Evolutionary conservation across 108 stramenopile genomes (phyloP), one percentile per base, ranked within the genome.

Genomic region (Chaetoceros tenuissimus): DNA sequence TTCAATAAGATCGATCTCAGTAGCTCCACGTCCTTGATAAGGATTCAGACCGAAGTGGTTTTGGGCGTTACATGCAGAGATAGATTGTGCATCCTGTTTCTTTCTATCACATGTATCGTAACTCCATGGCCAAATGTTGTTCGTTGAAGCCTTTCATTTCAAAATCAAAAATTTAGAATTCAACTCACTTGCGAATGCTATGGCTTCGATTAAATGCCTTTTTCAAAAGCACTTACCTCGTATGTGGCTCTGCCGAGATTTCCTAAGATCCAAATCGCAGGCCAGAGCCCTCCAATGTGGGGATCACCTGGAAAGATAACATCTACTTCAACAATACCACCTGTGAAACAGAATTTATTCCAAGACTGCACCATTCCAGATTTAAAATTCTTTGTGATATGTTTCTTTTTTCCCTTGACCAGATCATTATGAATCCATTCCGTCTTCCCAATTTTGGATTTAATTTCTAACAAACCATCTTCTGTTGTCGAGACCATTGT

Each of bases 301-400:
- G 83, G 71, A 49, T 88, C 78, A 8, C 97, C 97, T 1, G 97
- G 97, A n/a, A 98, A 66, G 21, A 85, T 77, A 3, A 92, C 83
- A 63, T 84, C 80, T 28, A 96, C 84, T 69, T 96, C 95, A 19
- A 98, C 59, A 28, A 96, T 89, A 8, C 97, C 97, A 34, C 97
- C 97, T 10, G 94, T 94, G 61, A 96, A 98, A 63, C 97, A 98
- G 66, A 98, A 96, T 70, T 98, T 98, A 69, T 98, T 76, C 97
- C 97, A 98, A 28, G 69, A 66, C 53, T 94, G 94, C 8, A 98
- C 51, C 94, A 96, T 96, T 0, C 92, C 97, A 16, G 78, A 78
- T 40, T 82, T 82, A 68, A 75, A 94, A 46, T 87, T 63, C 27
- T 75, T 83, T 53, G 60, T 57, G 28, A 78, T 69, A 13, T 74